Evolutionary conservation across 495 filamentous ascomycete species (phyloP).

Genomic region (Extremus antarcticus): DNA sequence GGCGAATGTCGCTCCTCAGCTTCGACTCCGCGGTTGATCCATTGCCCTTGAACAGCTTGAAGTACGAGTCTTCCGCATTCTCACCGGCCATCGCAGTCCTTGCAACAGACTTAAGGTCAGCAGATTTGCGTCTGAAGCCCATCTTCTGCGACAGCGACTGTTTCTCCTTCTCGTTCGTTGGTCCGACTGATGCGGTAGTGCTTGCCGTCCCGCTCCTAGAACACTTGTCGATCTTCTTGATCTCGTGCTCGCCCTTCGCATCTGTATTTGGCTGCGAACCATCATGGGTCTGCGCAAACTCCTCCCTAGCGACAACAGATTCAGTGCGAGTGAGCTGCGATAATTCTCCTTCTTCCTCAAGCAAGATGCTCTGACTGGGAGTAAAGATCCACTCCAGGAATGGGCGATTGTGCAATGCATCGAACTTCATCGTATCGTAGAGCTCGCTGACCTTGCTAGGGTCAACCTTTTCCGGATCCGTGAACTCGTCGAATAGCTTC

Average conservation of each 20-base stretch:
- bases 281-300: slow-evolving; percentile 11
- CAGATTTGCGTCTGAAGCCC: slow-evolving; percentile 31
- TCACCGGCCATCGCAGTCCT: slow-evolving; percentile 4
- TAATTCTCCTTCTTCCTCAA: slow-evolving; percentile 39
- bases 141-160: slow-evolving; percentile 29
- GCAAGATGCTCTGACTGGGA: slow-evolving; percentile 56
- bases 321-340: slow-evolving; percentile 5
- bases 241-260: neutral
- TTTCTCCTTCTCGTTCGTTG: slow-evolving; percentile 17
- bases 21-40: slow-evolving; percentile 49
- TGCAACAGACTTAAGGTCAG: slow-evolving; percentile 10
- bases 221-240: neutral
- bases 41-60: slow-evolving; percentile 71
- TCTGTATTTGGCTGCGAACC: neutral
- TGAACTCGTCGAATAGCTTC: slow-evolving; percentile 94
- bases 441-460: slow-evolving; percentile 96
- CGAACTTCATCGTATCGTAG: slow-evolving; percentile 99
- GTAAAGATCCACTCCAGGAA: slow-evolving; percentile 99
- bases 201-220: slow-evolving; percentile 3
- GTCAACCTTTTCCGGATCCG: slow-evolving; percentile 92
- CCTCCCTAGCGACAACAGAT: slow-evolving; percentile 10
- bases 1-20: slow-evolving; percentile 70
- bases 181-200: neutral
- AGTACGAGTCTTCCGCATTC: slow-evolving; percentile 50
- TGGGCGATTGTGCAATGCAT: slow-evolving; percentile 89